Evolutionary conservation across 345 rosid genomes (phyloP).

Genomic region (Rhizophora apiculata): DNA sequence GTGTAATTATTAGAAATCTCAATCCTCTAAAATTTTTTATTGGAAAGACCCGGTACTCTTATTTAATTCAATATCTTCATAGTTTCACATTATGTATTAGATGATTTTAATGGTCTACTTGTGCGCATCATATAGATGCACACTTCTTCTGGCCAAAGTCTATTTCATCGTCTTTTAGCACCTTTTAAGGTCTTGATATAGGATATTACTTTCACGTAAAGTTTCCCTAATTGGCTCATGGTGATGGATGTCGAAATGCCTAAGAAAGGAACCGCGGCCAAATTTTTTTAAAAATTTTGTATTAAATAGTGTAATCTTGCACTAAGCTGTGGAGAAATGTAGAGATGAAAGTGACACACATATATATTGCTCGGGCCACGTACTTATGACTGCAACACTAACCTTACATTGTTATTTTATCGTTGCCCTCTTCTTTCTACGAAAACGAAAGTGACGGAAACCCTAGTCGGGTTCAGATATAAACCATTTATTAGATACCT

Average conservation of each 20-base stretch:
- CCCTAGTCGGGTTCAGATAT: too few relatives aligned
- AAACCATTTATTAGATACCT: too few relatives aligned
- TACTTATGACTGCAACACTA: not conserved
- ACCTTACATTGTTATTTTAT: not conserved
- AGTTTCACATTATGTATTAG: too few relatives aligned
- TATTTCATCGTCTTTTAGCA: too few relatives aligned
- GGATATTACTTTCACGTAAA: not conserved
- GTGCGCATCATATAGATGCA: too few relatives aligned
- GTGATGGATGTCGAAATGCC: not conserved
- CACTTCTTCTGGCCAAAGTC: too few relatives aligned
- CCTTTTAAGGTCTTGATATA: not conserved
- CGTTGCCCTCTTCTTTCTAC: not conserved
- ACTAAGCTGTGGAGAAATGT: not conserved
- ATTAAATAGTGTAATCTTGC: not conserved
- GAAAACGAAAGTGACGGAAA: not conserved
- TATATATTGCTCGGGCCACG: too few relatives aligned
- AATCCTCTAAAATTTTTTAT: too few relatives aligned
- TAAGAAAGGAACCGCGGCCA: not conserved
- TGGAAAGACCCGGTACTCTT: too few relatives aligned
- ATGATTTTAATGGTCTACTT: too few relatives aligned
- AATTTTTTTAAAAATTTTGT: not conserved
- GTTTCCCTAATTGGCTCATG: not conserved
- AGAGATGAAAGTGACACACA: not conserved
- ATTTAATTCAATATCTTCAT: too few relatives aligned
- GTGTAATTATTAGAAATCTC: too few relatives aligned